Base-by-base conservation (phyloP, 768 basidiomycete genomes). In the Tylopilus sp. region DNA sequence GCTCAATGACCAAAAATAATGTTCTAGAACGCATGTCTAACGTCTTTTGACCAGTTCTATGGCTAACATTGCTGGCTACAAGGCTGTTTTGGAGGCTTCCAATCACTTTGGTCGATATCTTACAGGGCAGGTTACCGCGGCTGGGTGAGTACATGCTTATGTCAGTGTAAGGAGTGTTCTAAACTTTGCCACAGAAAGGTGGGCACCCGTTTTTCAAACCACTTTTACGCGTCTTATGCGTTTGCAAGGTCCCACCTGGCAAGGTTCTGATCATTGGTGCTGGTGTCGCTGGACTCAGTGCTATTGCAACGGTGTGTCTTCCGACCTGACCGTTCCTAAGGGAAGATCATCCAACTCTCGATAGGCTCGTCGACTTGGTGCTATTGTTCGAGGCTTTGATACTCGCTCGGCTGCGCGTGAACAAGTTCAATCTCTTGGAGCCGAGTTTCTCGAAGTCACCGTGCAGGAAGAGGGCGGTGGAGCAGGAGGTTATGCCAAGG, bases 41-140 rank as follows among this genome's bases (percentile, higher is more conserved):
- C 36, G 14, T 48, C 37, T 19, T 28, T 16, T 34, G 26, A 29
- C 26, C 29, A 92, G 92, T 63, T 92, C 90, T 24, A 94, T 94
- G 92, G 85, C 87, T n/a, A 94, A 93, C 65, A 93, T 92, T 37
- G 82, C 90, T n/a, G 92, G 92, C 13, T 94, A 94, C 70, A 92
- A 94, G 68, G 92, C 92, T 36, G 90, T 94, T 43, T 69, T 94
- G 65, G 92, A 94, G 69, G 92, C 92, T 28, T 89, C 90, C 24
- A 92, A 91, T 68, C 82, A 89, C 64, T 94, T 94, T 62, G 91
- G 91, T 63, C 78, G 92, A 60, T 93, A 91, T 73, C 76, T 94
- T 59, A 92, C 92, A 30, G 92, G 92, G 62, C 92, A 94, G 69
- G 89, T 91, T 50, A 94, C 92, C 7, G 92, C 92, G 53, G 91